Percentiles rank a stretch among this genome's conserved stretches.
These are phyloP conservation scores for Cubamyces sp. DNA, from an alignment of 768 basidiomycete genomes.

Conservation along the genomic window DNA sequence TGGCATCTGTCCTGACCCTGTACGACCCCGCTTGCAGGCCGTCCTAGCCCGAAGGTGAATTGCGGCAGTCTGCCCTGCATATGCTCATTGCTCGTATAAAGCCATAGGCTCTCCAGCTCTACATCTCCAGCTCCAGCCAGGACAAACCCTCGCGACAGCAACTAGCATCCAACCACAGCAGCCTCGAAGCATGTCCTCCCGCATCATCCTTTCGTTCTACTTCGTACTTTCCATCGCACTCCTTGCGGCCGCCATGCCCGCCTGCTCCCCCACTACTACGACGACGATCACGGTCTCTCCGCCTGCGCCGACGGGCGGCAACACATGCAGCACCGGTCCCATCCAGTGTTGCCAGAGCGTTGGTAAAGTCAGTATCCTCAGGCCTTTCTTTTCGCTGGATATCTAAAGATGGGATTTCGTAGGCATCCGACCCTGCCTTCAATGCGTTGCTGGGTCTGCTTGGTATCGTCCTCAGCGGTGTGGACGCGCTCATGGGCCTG, in stretches of 20 bases:
- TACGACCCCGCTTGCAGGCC: too few species aligned
- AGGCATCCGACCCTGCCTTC: constrained; percentile 12
- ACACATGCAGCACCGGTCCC: constrained; percentile 21
- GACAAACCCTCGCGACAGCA: background rate
- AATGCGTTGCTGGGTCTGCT: constrained; percentile 17
- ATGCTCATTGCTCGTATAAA: too few species aligned
- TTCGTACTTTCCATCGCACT: constrained; percentile 20
- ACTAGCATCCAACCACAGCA: constrained; percentile 4
- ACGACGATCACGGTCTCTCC: constrained; percentile 12
- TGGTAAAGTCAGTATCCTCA: constrained; percentile 1
- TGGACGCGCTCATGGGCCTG: constrained; percentile 20
- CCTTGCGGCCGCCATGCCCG: constrained; percentile 28
- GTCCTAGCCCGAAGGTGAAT: too few species aligned
- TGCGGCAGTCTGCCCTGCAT: too few species aligned
- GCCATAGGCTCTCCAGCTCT: too few species aligned
- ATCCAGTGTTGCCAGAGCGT: constrained; percentile 24
- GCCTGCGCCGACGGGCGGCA: constrained; percentile 7
- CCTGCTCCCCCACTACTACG: constrained; percentile 3
- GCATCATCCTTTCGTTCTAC: constrained; percentile 11
- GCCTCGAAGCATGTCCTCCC: constrained; percentile 19
- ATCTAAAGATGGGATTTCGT: too few species aligned
- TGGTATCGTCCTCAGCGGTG: constrained; percentile 20
- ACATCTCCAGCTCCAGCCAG: too few species aligned
- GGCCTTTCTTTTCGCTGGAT: background rate
- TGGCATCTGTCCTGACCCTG: too few species aligned